phyloP scores from a whole-genome alignment of 371 early-diverging fungal species.

The Lichtheimia ornata region DNA sequence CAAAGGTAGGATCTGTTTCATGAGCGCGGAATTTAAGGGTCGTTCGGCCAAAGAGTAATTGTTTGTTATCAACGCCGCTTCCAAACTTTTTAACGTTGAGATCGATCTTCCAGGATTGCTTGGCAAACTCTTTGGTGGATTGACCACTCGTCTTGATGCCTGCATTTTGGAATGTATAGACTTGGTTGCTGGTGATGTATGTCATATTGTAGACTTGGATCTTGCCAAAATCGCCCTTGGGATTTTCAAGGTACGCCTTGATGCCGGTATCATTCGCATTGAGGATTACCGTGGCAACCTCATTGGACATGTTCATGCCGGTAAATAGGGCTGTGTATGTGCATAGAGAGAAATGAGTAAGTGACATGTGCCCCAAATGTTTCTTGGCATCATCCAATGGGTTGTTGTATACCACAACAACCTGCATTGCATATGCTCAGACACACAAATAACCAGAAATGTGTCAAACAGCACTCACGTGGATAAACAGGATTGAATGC shows the following conservation, averaged over 20 bases:
- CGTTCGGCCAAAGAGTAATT: constrained; percentile 38
- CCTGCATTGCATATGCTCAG: neutral
- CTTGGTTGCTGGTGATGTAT: constrained; percentile 42
- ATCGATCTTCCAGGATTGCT: constrained; percentile 49
- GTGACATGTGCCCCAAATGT: neutral
- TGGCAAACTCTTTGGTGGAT: constrained; percentile 48
- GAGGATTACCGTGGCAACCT: constrained; percentile 25
- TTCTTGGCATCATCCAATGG: too few relatives aligned
- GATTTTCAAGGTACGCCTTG: constrained; percentile 15
- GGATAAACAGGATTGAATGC: constrained; percentile 43
- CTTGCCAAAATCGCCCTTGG: constrained; percentile 10
- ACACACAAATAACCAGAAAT: neutral
- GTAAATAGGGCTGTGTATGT: constrained; percentile 26
- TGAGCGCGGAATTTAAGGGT: constrained; percentile 49
- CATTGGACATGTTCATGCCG: constrained; percentile 36
- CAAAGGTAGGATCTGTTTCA: constrained; percentile 45
- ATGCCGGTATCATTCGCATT: constrained; percentile 12
- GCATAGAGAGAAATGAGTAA: neutral
- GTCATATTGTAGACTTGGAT: constrained; percentile 22
- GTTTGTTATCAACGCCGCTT: constrained; percentile 11
- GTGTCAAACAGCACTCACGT: constrained; percentile 23
- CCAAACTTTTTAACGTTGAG: constrained; percentile 32
- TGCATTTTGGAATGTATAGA: constrained; percentile 39
- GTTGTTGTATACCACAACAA: too few relatives aligned
- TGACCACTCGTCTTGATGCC: constrained; percentile 47